Base-by-base conservation (phyloP, 768 basidiomycete genomes). In the Lactarius quietus region DNA sequence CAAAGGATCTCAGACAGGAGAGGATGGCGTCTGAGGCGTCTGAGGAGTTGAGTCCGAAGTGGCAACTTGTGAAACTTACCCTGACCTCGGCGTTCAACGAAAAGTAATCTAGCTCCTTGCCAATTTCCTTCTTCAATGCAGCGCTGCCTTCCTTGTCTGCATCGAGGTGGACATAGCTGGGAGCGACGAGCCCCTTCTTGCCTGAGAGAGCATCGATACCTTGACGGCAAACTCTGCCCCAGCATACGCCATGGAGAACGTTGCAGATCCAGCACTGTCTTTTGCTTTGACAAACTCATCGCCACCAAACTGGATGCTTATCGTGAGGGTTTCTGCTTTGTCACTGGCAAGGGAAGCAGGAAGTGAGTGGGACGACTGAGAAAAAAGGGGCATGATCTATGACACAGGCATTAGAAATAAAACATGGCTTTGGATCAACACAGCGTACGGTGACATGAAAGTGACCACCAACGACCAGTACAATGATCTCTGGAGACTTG, bases 281-380 rank as follows among this genome's bases (percentile, higher is more conserved):
- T 99, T 99, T 51, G 97, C 97, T 80, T 97, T 91, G 75, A 98
- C 96, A 73, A 98, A 95, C 79, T 98, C 95, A 71, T 97, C 95
- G 64, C 95, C 95, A 63, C 95, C 95, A 73, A 92, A 97, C 76
- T 96, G 95, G 72, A 97, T 93, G 70, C 93, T 90, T 63, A 93
- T 82, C 55, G 91, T 81, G 57, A 98, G 83, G 17, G 81, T 77
- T 29, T 86, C 85, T 71, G 86, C 75, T 1, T 76, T 74, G 8
- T 78, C 79, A 38, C 79, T 72, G n/a, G 80, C 71, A 64, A 88
- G 63, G 62, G 75, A 74, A n/a, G 83, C 65, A 33, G 91, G 90
- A 28, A 95, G 84, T 18, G 90, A 81, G 70, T 90, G 87, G 33
- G 90, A 84, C 33, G 93, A 87, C 78, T 96, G 93, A 14, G 95